Percentiles rank a stretch among this genome's conserved stretches.
phyloP scores from a whole-genome alignment of 1,284 basidiomycete genomes.

The Cryptococcus sp. region DNA sequence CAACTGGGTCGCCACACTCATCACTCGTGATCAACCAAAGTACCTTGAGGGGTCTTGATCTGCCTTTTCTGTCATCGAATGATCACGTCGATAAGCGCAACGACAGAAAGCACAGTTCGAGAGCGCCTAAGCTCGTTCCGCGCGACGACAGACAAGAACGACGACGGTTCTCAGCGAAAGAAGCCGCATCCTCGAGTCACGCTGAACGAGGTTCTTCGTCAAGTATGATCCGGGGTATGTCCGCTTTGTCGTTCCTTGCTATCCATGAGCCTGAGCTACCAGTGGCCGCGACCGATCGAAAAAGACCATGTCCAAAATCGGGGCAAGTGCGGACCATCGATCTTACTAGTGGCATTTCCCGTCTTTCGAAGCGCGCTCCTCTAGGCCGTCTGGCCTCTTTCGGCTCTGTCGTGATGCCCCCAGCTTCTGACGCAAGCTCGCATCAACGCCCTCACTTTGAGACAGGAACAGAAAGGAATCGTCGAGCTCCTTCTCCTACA shows the following conservation, averaged over 20 bases:
- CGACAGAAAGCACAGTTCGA: neutral
- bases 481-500: neutral
- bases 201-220: neutral
- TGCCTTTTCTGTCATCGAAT: neutral
- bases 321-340: neutral
- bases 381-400: neutral
- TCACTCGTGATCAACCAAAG: neutral
- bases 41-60: neutral
- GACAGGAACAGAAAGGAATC: neutral
- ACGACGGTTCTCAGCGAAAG: no score
- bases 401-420: neutral
- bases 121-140: neutral
- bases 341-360: neutral
- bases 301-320: neutral
- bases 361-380: neutral
- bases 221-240: neutral
- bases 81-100: neutral
- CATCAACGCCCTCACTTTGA: neutral
- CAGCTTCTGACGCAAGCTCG: neutral
- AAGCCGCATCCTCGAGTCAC: neutral
- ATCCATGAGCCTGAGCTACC: conserved; percentile 11
- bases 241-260: conserved; percentile 22
- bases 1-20: neutral
- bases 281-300: neutral
- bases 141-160: neutral